Conservation (phyloP, 192 early-diverging fungal genomes). For the Linderina pennispora region DNA sequence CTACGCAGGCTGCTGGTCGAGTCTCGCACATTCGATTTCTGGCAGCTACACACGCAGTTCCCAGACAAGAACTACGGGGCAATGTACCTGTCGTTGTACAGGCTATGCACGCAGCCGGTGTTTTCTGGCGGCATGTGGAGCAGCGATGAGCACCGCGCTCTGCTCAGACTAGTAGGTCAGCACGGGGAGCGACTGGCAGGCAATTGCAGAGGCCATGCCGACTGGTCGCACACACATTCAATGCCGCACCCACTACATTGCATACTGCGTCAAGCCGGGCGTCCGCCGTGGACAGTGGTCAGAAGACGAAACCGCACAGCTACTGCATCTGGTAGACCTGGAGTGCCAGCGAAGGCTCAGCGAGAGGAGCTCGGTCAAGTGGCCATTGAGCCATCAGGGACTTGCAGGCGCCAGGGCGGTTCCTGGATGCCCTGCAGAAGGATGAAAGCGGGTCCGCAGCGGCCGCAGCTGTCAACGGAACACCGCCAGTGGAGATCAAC, state of each 20-base stretch:
- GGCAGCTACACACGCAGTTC: slow-evolving; percentile 1
- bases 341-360: background rate
- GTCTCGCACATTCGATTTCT: slow-evolving; percentile 1
- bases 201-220: slow-evolving; percentile 12
- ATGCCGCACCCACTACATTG: slow-evolving; percentile 5
- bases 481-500: background rate
- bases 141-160: slow-evolving; percentile 4
- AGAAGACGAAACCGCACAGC: slow-evolving; percentile 2
- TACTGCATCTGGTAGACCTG: slow-evolving; percentile 20
- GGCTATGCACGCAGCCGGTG: background rate
- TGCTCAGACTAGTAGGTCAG: slow-evolving; percentile 5
- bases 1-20: slow-evolving; percentile 6
- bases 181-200: slow-evolving; percentile 14
- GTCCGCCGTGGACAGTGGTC: slow-evolving; percentile 7
- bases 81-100: slow-evolving; percentile 2
- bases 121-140: slow-evolving; percentile 7
- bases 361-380: no score
- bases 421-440: background rate
- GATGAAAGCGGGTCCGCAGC: background rate
- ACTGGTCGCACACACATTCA: slow-evolving; percentile 7
- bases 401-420: background rate
- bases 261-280: background rate
- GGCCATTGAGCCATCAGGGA: no score
- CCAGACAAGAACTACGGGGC: background rate
- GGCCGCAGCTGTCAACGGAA: background rate